Base-by-base conservation (phyloP, 2,329 filamentous ascomycete species). In the Sporothrix curviconia region DNA sequence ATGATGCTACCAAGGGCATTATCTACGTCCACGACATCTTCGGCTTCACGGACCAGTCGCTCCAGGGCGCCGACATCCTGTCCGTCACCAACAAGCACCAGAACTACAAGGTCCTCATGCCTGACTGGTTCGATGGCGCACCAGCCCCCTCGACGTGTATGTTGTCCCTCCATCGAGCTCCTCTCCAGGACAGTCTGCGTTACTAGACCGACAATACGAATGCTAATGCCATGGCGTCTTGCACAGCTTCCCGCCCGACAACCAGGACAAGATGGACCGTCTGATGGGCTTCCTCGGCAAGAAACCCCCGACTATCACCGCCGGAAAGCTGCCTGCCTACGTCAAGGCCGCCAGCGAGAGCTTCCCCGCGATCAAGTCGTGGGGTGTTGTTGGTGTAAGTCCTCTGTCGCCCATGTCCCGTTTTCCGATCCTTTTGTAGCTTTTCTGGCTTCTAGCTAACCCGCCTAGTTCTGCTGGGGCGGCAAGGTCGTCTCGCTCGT, bases 21-120 rank as follows among this genome's bases (percentile, higher is more conserved):
- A 70, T 89, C 57, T 70, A 78, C 61, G 78, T 87, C 67, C 84
- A 74, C 68, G 85, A 89, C 70, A 85, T 87, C 68, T 87, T 87
- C 66, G 84, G 85, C 65, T 84, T 85, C 78, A 87, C 81, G 66
- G 79, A 82, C 24, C 86, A 89, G 71, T 85, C 85, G 3, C 61
- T 88, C 11, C 85, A 89, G 69, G 86, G 85, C 24, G 83, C 84
- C 61, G 86, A 90, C 65, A 88, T 83, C 64, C 74, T 87, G 24
- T 76, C 82, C 44, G 74, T 73, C 46, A 75, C 76, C 60, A 77
- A 81, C 65, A 67, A 75, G 70, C 79, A 74, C 72, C 81, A 75
- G 70, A 83, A 88, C 67, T 94, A 95, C 77, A 85, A 84, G 64
- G 89, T 96, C 64, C 91, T 92, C 73, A 92, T 96, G 62, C 92